phyloP scores from a whole-genome alignment of 2,329 filamentous ascomycete species.

The Neonectria coccinea region DNA sequence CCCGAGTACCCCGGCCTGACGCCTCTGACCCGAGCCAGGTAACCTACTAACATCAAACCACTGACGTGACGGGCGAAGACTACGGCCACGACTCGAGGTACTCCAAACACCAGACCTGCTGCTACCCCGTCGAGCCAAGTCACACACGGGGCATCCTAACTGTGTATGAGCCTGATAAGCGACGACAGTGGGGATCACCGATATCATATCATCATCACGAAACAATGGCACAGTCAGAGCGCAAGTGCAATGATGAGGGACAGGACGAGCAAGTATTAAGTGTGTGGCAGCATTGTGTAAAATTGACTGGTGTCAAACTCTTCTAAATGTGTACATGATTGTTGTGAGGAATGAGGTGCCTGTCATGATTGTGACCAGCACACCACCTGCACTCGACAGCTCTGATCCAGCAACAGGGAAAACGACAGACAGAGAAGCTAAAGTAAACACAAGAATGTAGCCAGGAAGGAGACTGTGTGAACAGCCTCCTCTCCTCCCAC shows the following conservation, averaged over 20 bases:
- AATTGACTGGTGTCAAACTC: conserved; percentile 42
- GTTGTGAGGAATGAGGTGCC: conserved; percentile 43
- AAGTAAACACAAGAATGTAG: conserved; percentile 55
- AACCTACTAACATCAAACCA: conserved; percentile 9
- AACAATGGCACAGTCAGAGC: not conserved
- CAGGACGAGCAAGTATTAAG: not conserved
- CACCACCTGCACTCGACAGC: conserved; percentile 45
- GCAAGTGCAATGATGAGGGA: not conserved
- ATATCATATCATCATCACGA: not conserved
- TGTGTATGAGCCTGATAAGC: not conserved
- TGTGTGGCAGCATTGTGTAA: conserved; percentile 43
- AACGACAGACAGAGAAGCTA: conserved; percentile 51
- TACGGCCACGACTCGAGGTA: conserved; percentile 23
- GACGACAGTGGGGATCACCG: not conserved
- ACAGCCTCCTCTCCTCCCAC: conserved; percentile 32
- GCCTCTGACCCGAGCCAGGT: conserved; percentile 8
- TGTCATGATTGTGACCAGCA: conserved; percentile 50
- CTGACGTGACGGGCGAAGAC: conserved; percentile 3
- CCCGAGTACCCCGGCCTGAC: conserved; percentile 3
- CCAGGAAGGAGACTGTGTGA: conserved; percentile 14
- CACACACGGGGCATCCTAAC: not conserved
- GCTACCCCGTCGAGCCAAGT: conserved; percentile 1
- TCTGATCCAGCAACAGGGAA: conserved; percentile 43
- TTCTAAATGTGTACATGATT: conserved; percentile 43
- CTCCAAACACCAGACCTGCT: not conserved